phyloP scores from a whole-genome alignment of 2,329 filamentous ascomycete genomes.

The Nothopassalora personata region DNA sequence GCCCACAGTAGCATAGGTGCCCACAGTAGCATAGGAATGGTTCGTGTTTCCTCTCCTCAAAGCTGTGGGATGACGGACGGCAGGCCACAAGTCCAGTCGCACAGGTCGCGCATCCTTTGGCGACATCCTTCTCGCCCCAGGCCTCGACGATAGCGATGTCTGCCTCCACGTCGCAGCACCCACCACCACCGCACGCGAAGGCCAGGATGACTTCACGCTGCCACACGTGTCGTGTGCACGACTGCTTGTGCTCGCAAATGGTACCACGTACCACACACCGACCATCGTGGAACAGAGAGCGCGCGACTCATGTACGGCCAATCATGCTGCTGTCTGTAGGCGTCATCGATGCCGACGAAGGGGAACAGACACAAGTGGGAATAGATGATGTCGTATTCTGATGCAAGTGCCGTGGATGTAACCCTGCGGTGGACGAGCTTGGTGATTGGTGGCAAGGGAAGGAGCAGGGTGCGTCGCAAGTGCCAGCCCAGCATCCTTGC shows the following conservation, averaged over 20 bases:
- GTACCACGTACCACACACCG: neutral
- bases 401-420: neutral
- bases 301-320: neutral
- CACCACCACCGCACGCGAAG: neutral
- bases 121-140: neutral
- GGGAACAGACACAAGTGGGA: neutral
- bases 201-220: neutral
- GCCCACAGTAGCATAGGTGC: neutral
- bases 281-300: neutral
- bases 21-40: neutral
- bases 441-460: neutral
- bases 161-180: neutral
- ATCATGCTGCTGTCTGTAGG: neutral
- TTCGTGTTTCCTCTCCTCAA: neutral
- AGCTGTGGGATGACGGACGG: slow-evolving; percentile 2
- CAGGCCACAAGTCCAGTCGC: neutral
- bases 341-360: neutral
- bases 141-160: too few species aligned
- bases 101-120: neutral
- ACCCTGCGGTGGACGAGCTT: neutral
- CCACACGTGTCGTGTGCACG: neutral
- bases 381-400: neutral
- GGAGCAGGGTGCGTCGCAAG: slow-evolving; percentile 1
- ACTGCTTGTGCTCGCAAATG: neutral
- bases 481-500: neutral